Conservation (phyloP, 75 land plant species). For the Picea glauca region DNA sequence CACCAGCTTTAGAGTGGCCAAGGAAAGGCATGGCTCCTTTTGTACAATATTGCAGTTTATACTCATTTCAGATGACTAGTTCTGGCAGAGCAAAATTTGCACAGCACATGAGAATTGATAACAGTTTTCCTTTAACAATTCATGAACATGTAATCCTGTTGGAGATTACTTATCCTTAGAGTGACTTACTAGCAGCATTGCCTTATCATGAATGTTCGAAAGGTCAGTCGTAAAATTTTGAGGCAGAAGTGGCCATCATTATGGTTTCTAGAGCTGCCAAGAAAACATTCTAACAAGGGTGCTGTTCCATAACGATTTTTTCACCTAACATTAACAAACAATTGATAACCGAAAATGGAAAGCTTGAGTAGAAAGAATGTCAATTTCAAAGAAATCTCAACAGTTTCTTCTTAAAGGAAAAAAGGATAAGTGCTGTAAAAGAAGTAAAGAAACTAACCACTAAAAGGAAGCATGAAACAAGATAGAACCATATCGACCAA, state of each 20-base stretch:
- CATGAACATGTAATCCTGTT: neutral
- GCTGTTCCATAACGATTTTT: too few relatives aligned
- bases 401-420: too few relatives aligned
- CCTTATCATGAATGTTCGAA: neutral
- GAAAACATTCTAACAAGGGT: neutral
- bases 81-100: neutral
- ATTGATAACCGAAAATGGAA: too few relatives aligned
- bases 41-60: neutral
- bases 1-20: conserved; percentile 18
- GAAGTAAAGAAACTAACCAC: too few relatives aligned
- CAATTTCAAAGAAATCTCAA: too few relatives aligned
- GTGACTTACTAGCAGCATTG: neutral
- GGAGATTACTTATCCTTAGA: neutral
- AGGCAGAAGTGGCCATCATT: neutral
- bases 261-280: neutral
- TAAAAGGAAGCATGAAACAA: too few relatives aligned
- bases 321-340: too few relatives aligned
- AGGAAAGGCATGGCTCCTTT: neutral
- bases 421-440: too few relatives aligned
- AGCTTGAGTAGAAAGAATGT: too few relatives aligned
- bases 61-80: neutral
- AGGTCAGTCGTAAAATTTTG: neutral
- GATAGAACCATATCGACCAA: too few relatives aligned
- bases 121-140: too few relatives aligned
- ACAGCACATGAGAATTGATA: too few relatives aligned